Evolutionary conservation across 129 eudicot species (phyloP).

Genomic region (Tanacetum coccineum): DNA sequence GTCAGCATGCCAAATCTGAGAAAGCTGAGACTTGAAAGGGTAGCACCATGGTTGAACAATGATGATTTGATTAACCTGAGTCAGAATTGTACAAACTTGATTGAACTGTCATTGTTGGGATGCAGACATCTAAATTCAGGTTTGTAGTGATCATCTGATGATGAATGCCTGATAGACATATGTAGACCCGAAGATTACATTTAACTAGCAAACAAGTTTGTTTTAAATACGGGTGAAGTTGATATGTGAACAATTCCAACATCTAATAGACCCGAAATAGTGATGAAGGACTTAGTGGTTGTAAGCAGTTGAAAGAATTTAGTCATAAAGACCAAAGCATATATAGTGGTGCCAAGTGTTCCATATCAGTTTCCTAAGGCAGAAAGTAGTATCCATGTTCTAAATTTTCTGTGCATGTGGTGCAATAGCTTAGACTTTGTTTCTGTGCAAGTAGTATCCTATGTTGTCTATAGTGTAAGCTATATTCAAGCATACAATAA

Average conservation of each 20-base stretch:
- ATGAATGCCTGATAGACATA: neutral
- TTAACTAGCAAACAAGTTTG: neutral
- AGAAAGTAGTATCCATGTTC: neutral
- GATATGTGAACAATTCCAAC: neutral
- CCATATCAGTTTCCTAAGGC: neutral
- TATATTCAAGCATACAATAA: conserved; percentile 5
- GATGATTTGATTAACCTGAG: conserved; percentile 56
- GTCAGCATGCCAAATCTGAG: conserved; percentile 56
- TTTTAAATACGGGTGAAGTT: neutral
- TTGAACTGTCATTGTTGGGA: conserved; percentile 70
- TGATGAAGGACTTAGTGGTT: neutral
- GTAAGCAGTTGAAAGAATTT: no score
- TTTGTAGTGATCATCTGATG: conserved; percentile 24
- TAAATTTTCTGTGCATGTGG: no score
- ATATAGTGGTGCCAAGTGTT: neutral
- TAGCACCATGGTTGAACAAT: conserved; percentile 79
- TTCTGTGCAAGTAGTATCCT: neutral
- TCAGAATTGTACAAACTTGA: conserved; percentile 48
- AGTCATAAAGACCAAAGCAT: neutral
- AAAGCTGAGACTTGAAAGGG: conserved; percentile 86
- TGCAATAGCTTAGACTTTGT: neutral
- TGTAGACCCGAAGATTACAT: neutral
- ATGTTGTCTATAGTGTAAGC: neutral
- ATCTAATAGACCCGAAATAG: neutral
- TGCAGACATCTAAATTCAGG: conserved; percentile 76